Evolutionary conservation across 371 early-diverging fungal genomes (phyloP).

Genomic region (Actinomortierella wolfii): DNA sequence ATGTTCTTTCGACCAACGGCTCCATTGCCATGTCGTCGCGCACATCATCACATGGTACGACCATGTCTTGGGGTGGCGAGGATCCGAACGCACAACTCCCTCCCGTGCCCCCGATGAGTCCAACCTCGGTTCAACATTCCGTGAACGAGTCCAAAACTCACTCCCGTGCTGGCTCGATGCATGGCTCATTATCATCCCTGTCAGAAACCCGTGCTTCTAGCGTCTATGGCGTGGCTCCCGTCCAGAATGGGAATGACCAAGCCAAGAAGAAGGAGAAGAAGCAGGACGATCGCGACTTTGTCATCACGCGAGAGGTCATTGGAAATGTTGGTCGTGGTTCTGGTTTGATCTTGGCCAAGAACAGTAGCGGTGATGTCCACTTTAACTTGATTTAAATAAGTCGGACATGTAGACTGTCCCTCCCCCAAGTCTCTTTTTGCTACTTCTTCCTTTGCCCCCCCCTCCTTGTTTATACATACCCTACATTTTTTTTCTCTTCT

Average conservation of each 20-base stretch:
- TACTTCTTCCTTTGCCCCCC: no score
- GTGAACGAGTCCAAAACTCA: conserved; percentile 9
- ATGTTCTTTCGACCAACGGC: neutral
- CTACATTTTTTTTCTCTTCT: no score
- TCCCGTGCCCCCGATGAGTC: conserved; percentile 8
- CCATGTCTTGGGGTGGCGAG: conserved; percentile 17
- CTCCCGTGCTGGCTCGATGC: conserved; percentile 25
- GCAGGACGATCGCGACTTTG: conserved; percentile 20
- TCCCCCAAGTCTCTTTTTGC: no score
- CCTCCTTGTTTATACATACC: no score
- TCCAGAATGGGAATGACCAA: neutral
- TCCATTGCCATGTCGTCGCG: conserved; percentile 14
- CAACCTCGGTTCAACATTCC: conserved; percentile 14
- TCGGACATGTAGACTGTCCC: no score
- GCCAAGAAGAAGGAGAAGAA: conserved; percentile 23
- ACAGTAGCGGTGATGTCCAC: conserved; percentile 36
- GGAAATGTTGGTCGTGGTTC: conserved; percentile 32
- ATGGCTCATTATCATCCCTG: conserved; percentile 11
- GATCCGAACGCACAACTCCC: conserved; percentile 2
- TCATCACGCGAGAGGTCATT: conserved; percentile 26
- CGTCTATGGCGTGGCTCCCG: no score
- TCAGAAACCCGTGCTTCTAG: no score
- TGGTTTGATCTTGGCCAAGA: conserved; percentile 39
- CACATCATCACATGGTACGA: conserved; percentile 21
- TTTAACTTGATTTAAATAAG: conserved; percentile 18